Percentiles rank a stretch among this genome's conserved stretches.
Conservation (phyloP, 2,329 filamentous ascomycete genomes). For the Coniochaeta prunicola region DNA sequence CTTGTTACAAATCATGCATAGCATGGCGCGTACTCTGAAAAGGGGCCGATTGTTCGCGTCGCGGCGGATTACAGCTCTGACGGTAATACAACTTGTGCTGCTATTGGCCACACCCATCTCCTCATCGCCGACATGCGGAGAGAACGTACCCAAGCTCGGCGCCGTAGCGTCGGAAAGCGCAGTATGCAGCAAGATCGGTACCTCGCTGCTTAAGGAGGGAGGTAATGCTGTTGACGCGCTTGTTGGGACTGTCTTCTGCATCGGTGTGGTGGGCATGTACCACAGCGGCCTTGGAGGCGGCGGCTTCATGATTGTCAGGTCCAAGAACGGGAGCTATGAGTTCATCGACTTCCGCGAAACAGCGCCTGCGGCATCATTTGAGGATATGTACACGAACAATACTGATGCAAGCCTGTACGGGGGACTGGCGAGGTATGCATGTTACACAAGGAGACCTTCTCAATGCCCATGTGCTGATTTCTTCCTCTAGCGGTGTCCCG, state of each 20-base stretch:
- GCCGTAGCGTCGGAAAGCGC: slow-evolving; percentile 55
- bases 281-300: slow-evolving; percentile 67
- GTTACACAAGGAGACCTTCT: background rate
- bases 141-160: slow-evolving; percentile 27
- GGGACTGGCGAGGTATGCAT: slow-evolving; percentile 47
- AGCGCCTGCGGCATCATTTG: slow-evolving; percentile 68
- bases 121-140: background rate
- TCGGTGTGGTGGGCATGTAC: slow-evolving; percentile 48
- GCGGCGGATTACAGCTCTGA: background rate
- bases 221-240: slow-evolving; percentile 63
- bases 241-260: slow-evolving; percentile 56
- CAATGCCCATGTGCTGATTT: background rate
- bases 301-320: slow-evolving; percentile 69
- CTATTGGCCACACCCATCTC: background rate
- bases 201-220: slow-evolving; percentile 46
- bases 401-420: slow-evolving; percentile 56
- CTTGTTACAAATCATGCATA: background rate
- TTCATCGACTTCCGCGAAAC: slow-evolving; percentile 81
- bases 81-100: background rate
- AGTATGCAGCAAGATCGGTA: slow-evolving; percentile 53
- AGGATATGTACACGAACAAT: slow-evolving; percentile 76
- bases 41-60: background rate
- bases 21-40: background rate
- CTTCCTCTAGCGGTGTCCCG: slow-evolving; percentile 48
- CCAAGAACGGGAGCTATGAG: slow-evolving; percentile 61